These are phyloP conservation scores for Phytophthora hybrid DNA, from an alignment of 352 stramenopile species.

Conservation along the genomic window DNA sequence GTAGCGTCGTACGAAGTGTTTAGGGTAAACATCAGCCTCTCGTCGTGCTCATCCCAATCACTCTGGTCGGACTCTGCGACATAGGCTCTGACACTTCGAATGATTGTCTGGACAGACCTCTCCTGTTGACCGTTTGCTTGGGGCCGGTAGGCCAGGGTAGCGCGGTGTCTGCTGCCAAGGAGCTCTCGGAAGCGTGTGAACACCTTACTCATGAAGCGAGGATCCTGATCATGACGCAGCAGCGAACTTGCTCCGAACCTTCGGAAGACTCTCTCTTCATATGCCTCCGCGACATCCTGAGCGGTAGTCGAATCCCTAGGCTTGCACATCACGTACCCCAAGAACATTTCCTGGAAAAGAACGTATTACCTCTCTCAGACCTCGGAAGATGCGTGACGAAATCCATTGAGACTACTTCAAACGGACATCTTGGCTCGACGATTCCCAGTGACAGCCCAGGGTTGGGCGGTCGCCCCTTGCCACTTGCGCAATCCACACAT, in stretches of 20 bases:
- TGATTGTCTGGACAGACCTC: conserved; percentile 37
- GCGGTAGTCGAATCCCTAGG: conserved; percentile 15
- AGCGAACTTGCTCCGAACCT: conserved; percentile 31
- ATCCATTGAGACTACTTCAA: too few relatives aligned
- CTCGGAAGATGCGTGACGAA: background rate
- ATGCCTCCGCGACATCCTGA: conserved; percentile 33
- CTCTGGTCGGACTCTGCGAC: conserved; percentile 27
- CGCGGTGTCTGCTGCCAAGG: conserved; percentile 24
- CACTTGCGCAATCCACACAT: too few relatives aligned
- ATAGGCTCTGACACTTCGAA: conserved; percentile 23
- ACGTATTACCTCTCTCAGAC: background rate
- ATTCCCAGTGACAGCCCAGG: too few relatives aligned
- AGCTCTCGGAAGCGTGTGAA: conserved; percentile 39
- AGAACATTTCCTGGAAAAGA: conserved; percentile 10
- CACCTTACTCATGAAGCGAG: conserved; percentile 34
- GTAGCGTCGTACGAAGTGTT: conserved; percentile 28
- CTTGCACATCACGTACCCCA: conserved; percentile 29
- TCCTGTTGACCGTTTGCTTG: conserved; percentile 50
- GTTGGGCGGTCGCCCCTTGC: too few relatives aligned
- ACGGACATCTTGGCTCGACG: too few relatives aligned
- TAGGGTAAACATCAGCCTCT: conserved; percentile 33
- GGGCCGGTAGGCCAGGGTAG: conserved; percentile 38
- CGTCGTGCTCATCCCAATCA: conserved; percentile 41
- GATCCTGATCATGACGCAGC: conserved; percentile 37
- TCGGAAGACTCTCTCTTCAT: conserved; percentile 32